A percentile compares a stretch with the other conserved stretches of the same genome.
Conservation (phyloP, 371 early-diverging fungal genomes). For the Chytridiales sp. region DNA sequence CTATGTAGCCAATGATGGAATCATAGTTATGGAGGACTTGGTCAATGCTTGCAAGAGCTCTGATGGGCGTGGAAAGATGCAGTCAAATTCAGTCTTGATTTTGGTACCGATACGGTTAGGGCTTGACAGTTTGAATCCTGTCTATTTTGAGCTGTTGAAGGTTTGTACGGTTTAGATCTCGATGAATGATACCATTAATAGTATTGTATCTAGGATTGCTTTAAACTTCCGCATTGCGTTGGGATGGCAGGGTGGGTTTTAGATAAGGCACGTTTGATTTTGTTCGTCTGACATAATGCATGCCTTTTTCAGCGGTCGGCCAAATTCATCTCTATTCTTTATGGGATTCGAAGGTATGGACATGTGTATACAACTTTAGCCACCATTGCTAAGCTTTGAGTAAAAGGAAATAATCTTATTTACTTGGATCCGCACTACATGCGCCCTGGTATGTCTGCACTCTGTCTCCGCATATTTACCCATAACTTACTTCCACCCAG, state of each 20-base stretch:
- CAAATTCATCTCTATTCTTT: constrained; percentile 91
- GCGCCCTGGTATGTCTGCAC: constrained; percentile 55
- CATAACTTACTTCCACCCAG: constrained; percentile 15
- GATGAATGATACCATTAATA: neutral
- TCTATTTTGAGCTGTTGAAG: constrained; percentile 70
- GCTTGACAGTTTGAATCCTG: constrained; percentile 78
- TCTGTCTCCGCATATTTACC: neutral
- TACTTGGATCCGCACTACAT: constrained; percentile 95
- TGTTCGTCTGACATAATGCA: constrained; percentile 73
- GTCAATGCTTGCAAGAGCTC: constrained; percentile 33
- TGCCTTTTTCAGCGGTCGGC: constrained; percentile 92
- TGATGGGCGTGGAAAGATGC: constrained; percentile 18
- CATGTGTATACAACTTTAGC: constrained; percentile 16
- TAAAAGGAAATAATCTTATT: constrained; percentile 68
- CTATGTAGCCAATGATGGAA: constrained; percentile 73
- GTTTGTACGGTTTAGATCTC: constrained; percentile 41
- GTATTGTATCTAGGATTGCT: constrained; percentile 4
- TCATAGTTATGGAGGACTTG: constrained; percentile 66
- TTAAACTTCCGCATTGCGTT: constrained; percentile 11
- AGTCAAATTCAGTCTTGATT: constrained; percentile 57
- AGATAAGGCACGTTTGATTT: constrained; percentile 54
- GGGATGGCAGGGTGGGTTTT: constrained; percentile 11
- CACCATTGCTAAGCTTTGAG: neutral
- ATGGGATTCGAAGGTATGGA: constrained; percentile 79
- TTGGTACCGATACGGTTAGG: constrained; percentile 88